Base-by-base conservation (phyloP, 805 yeast genomes). In the Teunomyces barrocoloradensis region DNA sequence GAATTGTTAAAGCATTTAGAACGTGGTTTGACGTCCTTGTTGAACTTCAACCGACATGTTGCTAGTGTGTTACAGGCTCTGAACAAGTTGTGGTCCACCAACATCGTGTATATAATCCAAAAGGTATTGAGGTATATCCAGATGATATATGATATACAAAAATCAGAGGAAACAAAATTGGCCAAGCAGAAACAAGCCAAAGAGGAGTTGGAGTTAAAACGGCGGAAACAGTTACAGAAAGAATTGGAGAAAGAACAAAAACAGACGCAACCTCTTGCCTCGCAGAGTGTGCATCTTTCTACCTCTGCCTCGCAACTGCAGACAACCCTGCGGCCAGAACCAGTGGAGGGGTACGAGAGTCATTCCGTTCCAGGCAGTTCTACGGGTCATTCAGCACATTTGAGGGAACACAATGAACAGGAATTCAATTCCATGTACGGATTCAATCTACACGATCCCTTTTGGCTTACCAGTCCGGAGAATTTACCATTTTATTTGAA, bases 401-500 rank as follows among this genome's bases (percentile, higher is more conserved):
- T 39, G 23, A 37, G 18, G 40, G 42, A 35, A 7, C 21, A 37
- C n/a, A 35, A 39, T 10, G 27, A 32, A 3, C 18, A 51, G 6
- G 56, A 61, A 11, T 56, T 69, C 18, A 71, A 74, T 40, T 69
- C 69, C 18, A 59, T 71, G 43, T 55, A 69, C 21, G 77, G 80
- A 7, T 68, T 74, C 53, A 60, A 65, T 41, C 55, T 75, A 33
- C 66, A 64, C 42, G 83, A 78, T 57, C 82, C 82, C 5, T 78
- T 78, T 51, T 77, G 78, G 72, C 65, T 77, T 40, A 75, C 77
- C 13, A 75, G 75, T 52, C 80, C 81, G 2, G 75, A 67, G 39
- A 75, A 74, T 51, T 60, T 75, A 45, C 76, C 77, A 7, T 63
- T 62, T 60, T 62, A 64, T 50, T 48, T 56, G 20, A 53, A 53